A percentile compares a stretch with the other conserved stretches of the same genome.
Conservation (phyloP, 2,329 filamentous ascomycete species). For the Penicillium sp. region DNA sequence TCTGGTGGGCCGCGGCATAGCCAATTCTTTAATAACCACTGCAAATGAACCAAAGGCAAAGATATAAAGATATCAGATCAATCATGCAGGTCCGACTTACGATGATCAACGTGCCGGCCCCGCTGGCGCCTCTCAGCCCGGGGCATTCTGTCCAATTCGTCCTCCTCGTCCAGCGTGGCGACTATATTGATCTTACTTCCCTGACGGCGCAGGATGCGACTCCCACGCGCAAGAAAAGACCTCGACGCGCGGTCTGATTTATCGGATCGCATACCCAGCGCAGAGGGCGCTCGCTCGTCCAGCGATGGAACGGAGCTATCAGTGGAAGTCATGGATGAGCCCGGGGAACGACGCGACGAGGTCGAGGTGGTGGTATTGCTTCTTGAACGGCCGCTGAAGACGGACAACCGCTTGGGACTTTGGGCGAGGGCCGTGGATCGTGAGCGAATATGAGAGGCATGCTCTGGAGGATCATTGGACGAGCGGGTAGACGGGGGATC, state of each 20-base stretch:
- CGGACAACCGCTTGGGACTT: slow-evolving; percentile 43
- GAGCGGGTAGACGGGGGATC: slow-evolving; percentile 35
- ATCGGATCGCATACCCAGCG: slow-evolving; percentile 32
- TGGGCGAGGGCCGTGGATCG: slow-evolving; percentile 39
- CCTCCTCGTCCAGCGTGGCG: slow-evolving; percentile 44
- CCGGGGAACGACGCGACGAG: slow-evolving; percentile 50
- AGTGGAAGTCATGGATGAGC: slow-evolving; percentile 44
- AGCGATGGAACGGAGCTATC: slow-evolving; percentile 36
- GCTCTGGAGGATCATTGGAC: slow-evolving; percentile 38
- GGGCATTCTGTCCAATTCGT: slow-evolving; percentile 38
- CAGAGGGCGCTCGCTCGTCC: slow-evolving; percentile 36
- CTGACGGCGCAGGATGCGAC: slow-evolving; percentile 51
- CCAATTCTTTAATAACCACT: neutral
- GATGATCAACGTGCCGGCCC: slow-evolving; percentile 35
- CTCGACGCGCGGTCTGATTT: slow-evolving; percentile 42
- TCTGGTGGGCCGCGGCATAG: neutral
- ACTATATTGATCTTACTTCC: slow-evolving; percentile 50
- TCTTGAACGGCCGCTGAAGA: slow-evolving; percentile 44
- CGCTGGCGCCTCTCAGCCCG: slow-evolving; percentile 37
- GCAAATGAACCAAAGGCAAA: neutral
- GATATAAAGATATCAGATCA: neutral
- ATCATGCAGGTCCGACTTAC: slow-evolving; percentile 32
- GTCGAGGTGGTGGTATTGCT: slow-evolving; percentile 56
- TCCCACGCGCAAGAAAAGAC: slow-evolving; percentile 46
- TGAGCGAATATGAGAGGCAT: slow-evolving; percentile 38